Conservation (phyloP, 495 filamentous ascomycete species). For the Xylaria nigripes region DNA sequence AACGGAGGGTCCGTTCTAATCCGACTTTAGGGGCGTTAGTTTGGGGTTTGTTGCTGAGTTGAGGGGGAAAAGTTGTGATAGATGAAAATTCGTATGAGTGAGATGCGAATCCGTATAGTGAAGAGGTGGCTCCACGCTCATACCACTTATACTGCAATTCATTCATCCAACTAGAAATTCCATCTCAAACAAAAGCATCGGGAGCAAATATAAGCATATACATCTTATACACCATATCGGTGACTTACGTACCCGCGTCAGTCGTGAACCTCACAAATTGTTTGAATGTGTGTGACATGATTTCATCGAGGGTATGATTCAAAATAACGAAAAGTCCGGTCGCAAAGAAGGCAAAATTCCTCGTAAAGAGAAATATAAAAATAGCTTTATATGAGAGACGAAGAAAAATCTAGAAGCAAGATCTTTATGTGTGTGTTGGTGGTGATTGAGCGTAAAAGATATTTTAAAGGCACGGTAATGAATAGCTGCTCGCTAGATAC, state of each 20-base stretch:
- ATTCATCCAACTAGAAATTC: neutral
- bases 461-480: too few relatives aligned
- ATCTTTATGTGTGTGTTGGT: too few relatives aligned
- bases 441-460: too few relatives aligned
- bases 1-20: constrained; percentile 54
- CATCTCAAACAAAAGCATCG: neutral
- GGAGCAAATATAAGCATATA: neutral
- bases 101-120: neutral
- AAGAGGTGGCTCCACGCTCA: neutral
- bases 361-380: neutral
- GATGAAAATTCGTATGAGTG: constrained; percentile 9
- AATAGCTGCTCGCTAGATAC: too few relatives aligned
- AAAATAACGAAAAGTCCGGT: neutral
- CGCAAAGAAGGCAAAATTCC: neutral
- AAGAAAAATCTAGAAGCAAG: too few relatives aligned
- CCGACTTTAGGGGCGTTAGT: constrained; percentile 34
- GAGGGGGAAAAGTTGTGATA: neutral
- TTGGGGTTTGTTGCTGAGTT: neutral
- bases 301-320: neutral
- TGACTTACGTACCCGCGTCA: constrained; percentile 32
- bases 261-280: constrained; percentile 36
- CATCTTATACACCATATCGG: neutral
- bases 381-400: too few relatives aligned
- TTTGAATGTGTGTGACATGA: constrained; percentile 26
- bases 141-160: neutral